These are phyloP conservation scores for Wickerhamiella musiphila DNA, from an alignment of 805 yeast genomes.

Conservation along the genomic window DNA sequence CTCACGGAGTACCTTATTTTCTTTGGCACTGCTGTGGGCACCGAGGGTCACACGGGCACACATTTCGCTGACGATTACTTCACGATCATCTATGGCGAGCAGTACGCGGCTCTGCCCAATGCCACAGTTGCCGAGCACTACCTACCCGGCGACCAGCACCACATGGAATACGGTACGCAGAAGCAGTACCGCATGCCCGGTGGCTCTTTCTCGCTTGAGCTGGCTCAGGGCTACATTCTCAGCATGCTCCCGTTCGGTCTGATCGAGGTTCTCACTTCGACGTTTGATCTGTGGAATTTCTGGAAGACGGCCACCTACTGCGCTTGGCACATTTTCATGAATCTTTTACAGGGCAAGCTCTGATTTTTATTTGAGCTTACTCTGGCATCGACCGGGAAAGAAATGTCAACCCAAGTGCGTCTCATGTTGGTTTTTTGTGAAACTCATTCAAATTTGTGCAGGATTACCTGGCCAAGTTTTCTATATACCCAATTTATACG, in stretches of 20 bases:
- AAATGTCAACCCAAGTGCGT: too few relatives aligned
- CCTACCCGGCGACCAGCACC: constrained; percentile 76
- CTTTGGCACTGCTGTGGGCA: constrained; percentile 86
- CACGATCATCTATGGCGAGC: constrained; percentile 70
- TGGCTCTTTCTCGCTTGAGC: constrained; percentile 75
- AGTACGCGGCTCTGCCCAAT: constrained; percentile 52
- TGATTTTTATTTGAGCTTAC: too few relatives aligned
- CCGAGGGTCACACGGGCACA: constrained; percentile 91
- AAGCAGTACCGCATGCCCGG: constrained; percentile 79
- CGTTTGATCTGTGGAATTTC: constrained; percentile 60
- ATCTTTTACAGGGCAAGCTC: constrained; percentile 54
- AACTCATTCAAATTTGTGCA: too few relatives aligned
- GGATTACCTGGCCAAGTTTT: too few relatives aligned
- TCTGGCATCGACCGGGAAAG: too few relatives aligned
- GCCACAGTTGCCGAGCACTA: constrained; percentile 53
- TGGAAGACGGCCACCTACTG: constrained; percentile 55
- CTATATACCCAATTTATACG: too few relatives aligned
- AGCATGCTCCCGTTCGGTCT: constrained; percentile 95
- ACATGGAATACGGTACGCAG: constrained; percentile 48
- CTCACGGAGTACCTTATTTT: constrained; percentile 81
- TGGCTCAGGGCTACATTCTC: constrained; percentile 98
- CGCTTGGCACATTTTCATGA: constrained; percentile 58
- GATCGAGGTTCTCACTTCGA: constrained; percentile 59
- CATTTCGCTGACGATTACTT: constrained; percentile 97
- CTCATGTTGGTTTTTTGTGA: too few relatives aligned